Conservation (phyloP, 1,139 yeast species). For the Blastobotrys arbuscula region DNA sequence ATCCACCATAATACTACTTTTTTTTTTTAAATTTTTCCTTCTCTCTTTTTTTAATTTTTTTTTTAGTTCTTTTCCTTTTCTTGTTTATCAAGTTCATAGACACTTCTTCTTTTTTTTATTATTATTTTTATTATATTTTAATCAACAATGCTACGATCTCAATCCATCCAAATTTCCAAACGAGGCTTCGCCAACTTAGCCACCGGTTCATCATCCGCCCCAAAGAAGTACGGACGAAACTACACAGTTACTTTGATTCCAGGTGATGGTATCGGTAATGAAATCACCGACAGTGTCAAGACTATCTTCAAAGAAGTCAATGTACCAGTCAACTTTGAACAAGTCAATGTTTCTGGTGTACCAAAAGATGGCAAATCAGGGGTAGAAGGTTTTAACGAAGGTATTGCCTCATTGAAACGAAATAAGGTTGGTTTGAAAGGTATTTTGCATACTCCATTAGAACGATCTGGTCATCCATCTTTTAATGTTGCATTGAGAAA, state of each 20-base stretch:
- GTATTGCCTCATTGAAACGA: conserved; percentile 87
- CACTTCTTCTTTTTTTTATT: neutral
- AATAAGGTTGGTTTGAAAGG: conserved; percentile 97
- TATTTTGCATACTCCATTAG: conserved; percentile 85
- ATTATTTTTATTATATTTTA: neutral
- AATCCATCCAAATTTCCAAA: conserved; percentile 16
- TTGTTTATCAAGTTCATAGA: neutral
- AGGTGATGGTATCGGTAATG: conserved; percentile 95
- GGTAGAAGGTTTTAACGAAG: conserved; percentile 59
- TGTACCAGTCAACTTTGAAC: conserved; percentile 94
- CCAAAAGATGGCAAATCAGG: conserved; percentile 38
- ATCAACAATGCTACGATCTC: conserved; percentile 5
- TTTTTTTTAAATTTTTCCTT: neutral
- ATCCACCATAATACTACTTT: too few relatives aligned
- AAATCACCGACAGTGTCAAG: conserved; percentile 90
- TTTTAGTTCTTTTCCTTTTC: conserved; percentile 3
- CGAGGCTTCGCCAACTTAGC: conserved; percentile 22
- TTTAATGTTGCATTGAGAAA: conserved; percentile 95
- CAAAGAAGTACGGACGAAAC: conserved; percentile 92
- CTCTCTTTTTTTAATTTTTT: neutral
- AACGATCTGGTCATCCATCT: conserved; percentile 67
- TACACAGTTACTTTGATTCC: conserved; percentile 92
- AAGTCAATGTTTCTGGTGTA: conserved; percentile 80
- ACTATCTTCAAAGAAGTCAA: conserved; percentile 79
- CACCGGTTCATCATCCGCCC: conserved; percentile 42